Evolutionary conservation across 106 monocot genomes (phyloP), one percentile per base, ranked within the genome.

Genomic region (Acanthochlamys bracteata): DNA sequence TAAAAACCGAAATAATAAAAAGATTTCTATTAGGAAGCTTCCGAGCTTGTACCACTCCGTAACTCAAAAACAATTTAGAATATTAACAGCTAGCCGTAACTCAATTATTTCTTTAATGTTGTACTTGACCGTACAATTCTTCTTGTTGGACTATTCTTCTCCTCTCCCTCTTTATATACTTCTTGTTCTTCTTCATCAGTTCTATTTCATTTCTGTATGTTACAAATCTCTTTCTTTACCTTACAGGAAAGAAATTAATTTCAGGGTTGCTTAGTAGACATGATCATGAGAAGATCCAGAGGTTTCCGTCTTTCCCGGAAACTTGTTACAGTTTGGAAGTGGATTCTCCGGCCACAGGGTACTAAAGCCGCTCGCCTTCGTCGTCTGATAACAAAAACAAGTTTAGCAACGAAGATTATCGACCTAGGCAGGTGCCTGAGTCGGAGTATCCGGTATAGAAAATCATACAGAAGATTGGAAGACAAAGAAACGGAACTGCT

Each of bases 371-470:
- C 7, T 42, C 10, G 27, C 56, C 71, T 7, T 3, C 57, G 25
- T 4, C 16, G 11, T 3, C 27, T 2, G 39, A 6, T 39, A 16
- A 11, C 39, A 14, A 41, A 23, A n/a, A 17, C 57, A 27, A 42
- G 59, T 8, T 7, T 67, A 4, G 46, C 64, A 33, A 23, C 51
- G 24, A 60, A 56, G 59, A 53, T 81, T 16, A 24, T 73, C 68
- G 20, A 61, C 53, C 76, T 72, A 76, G 72, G 53, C 22, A 57
- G 60, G 55, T 40, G 20, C 46, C 25, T 68, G 55, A 17, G 41
- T 4, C 12, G 53, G 54, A 25, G 46, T 46, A 25, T 58, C 25
- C 19, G 26, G 52, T 27, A 14, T n/a, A 49, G 53, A 7, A 49
- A 15, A 53, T 11, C 49, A 14, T 49, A 49, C 49, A 12, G 49